A percentile compares a stretch with the other conserved stretches of the same genome.
These are phyloP conservation scores for Teunomyces pallodes DNA, from an alignment of 805 yeast genomes.

Conservation along the genomic window DNA sequence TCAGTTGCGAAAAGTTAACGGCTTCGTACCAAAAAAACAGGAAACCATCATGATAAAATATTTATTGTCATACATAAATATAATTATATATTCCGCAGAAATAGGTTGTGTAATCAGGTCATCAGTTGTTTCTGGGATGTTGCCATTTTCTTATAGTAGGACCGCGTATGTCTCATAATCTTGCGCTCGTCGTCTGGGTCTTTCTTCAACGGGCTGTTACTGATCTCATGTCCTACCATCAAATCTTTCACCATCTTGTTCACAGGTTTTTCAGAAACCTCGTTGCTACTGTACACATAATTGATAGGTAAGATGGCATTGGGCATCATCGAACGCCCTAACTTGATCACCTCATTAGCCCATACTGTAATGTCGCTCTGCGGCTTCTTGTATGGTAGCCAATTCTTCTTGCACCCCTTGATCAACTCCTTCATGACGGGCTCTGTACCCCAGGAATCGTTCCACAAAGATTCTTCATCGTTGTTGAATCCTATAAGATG, in stretches of 20 bases:
- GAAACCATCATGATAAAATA: not conserved
- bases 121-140: slow-evolving; percentile 3
- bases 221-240: slow-evolving; percentile 11
- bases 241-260: slow-evolving; percentile 34
- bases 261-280: slow-evolving; percentile 12
- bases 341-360: slow-evolving; percentile 62
- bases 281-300: slow-evolving; percentile 26
- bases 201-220: slow-evolving; percentile 18
- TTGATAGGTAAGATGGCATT: slow-evolving; percentile 40
- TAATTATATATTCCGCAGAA: no score
- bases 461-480: slow-evolving; percentile 47
- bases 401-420: slow-evolving; percentile 64
- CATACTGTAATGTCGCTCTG: slow-evolving; percentile 51
- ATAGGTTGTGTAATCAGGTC: not conserved
- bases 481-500: slow-evolving; percentile 71
- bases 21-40: not conserved
- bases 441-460: slow-evolving; percentile 60
- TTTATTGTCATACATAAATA: not conserved
- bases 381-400: slow-evolving; percentile 59
- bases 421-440: slow-evolving; percentile 62
- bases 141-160: slow-evolving; percentile 29
- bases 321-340: slow-evolving; percentile 65
- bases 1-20: not conserved
- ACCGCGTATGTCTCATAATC: slow-evolving; percentile 36
- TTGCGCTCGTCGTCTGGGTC: slow-evolving; percentile 31